Conservation (phyloP, 768 basidiomycete genomes). For the Termitomyces sp. region DNA sequence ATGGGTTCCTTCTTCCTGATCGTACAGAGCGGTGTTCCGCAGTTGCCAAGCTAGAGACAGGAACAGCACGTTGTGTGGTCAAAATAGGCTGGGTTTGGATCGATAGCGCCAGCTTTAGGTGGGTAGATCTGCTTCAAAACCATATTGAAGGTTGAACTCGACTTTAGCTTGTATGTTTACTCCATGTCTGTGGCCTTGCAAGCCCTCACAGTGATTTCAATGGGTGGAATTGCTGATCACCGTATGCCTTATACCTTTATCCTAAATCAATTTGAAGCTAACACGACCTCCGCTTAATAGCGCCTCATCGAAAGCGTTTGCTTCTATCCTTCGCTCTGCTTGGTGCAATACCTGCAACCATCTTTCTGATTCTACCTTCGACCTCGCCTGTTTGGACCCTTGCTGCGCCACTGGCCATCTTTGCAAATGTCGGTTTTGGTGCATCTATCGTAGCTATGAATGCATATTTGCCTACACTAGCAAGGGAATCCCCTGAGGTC, state of each 20-base stretch:
- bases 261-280: background rate
- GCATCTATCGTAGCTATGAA: slow-evolving; percentile 89
- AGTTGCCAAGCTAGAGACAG: slow-evolving; percentile 17
- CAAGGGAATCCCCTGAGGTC: slow-evolving; percentile 64
- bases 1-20: slow-evolving; percentile 77
- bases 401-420: slow-evolving; percentile 66
- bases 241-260: slow-evolving; percentile 46
- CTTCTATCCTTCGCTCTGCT: slow-evolving; percentile 72
- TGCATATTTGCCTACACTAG: slow-evolving; percentile 78
- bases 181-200: slow-evolving; percentile 88
- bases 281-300: slow-evolving; percentile 19
- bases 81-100: slow-evolving; percentile 84
- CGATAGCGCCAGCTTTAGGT: slow-evolving; percentile 93
- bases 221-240: slow-evolving; percentile 89
- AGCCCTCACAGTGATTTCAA: slow-evolving; percentile 92
- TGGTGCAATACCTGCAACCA: slow-evolving; percentile 65
- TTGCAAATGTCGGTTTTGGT: slow-evolving; percentile 85
- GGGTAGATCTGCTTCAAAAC: slow-evolving; percentile 12
- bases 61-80: slow-evolving; percentile 66
- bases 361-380: slow-evolving; percentile 75
- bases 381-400: slow-evolving; percentile 68
- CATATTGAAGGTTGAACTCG: background rate
- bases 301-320: slow-evolving; percentile 74
- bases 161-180: slow-evolving; percentile 75
- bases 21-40: slow-evolving; percentile 56